A percentile compares a stretch with the other conserved stretches of the same genome.
Conservation (phyloP, 2,329 filamentous ascomycete genomes). For the Elsinoe batatas region DNA sequence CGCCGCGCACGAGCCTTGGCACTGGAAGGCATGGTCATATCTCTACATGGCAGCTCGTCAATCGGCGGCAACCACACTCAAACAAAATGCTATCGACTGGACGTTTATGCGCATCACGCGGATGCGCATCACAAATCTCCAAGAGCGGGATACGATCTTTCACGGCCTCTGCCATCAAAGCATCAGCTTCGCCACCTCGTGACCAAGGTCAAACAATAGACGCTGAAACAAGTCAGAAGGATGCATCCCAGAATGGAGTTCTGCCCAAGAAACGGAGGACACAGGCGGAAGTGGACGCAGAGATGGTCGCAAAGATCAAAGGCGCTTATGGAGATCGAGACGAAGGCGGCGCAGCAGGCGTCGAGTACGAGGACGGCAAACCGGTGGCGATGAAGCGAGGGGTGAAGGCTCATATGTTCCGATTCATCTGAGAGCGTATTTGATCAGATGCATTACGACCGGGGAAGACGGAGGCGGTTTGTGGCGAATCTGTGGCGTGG, state of each 20-base stretch:
- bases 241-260: neutral
- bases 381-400: conserved; percentile 62
- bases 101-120: neutral
- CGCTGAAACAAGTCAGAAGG: neutral
- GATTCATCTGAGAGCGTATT: conserved; percentile 45
- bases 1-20: neutral
- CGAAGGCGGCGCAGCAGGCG: conserved; percentile 48
- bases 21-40: too few relatives aligned
- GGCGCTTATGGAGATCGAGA: conserved; percentile 55
- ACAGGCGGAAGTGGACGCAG: conserved; percentile 54
- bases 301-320: conserved; percentile 56
- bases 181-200: neutral
- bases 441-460: neutral
- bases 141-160: neutral
- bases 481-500: too few relatives aligned
- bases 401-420: conserved; percentile 69
- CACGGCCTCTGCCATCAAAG: neutral
- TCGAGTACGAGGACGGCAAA: conserved; percentile 67
- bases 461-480: neutral
- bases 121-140: neutral
- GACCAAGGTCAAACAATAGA: too few relatives aligned
- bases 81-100: neutral
- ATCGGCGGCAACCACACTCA: too few relatives aligned
- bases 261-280: conserved; percentile 38
- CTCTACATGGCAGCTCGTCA: too few relatives aligned